Conservation (phyloP, 139 green algal species). For the Parachlorella kessleri region DNA sequence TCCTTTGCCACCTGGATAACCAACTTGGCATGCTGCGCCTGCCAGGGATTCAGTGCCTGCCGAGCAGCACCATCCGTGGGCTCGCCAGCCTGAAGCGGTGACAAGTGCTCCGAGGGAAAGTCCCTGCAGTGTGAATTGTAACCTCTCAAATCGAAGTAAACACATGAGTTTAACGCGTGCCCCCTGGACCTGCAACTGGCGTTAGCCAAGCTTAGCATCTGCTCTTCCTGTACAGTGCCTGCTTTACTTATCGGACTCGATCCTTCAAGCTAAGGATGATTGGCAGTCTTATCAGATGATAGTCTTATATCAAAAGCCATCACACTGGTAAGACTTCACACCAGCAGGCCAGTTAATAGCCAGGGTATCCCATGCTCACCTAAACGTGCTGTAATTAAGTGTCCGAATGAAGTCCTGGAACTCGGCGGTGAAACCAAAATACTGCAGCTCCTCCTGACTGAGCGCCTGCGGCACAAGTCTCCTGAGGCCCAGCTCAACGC, state of each 20-base stretch:
- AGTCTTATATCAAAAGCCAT: too few relatives aligned
- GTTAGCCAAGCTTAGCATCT: neutral
- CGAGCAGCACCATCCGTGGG: neutral
- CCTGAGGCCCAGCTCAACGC: too few relatives aligned
- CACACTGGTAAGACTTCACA: too few relatives aligned
- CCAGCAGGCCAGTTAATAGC: too few relatives aligned
- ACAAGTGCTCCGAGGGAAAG: slow-evolving; percentile 48
- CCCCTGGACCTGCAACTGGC: neutral
- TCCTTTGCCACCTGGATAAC: slow-evolving; percentile 63
- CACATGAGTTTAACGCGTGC: neutral
- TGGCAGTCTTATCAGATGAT: too few relatives aligned
- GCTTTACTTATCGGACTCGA: too few relatives aligned
- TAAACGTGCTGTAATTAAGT: slow-evolving; percentile 54
- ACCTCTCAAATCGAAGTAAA: neutral
- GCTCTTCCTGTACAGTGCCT: too few relatives aligned
- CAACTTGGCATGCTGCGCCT: slow-evolving; percentile 69
- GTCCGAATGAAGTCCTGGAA: slow-evolving; percentile 57
- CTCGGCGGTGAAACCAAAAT: slow-evolving; percentile 56
- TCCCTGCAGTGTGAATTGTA: slow-evolving; percentile 34
- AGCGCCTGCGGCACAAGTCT: neutral
- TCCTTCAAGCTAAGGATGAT: too few relatives aligned
- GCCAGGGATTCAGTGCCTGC: slow-evolving; percentile 62
- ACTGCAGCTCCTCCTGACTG: slow-evolving; percentile 26
- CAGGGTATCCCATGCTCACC: too few relatives aligned
- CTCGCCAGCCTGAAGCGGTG: neutral